Evolutionary conservation across 441 rosid species (phyloP), one percentile per base, ranked within the genome.

Genomic region (Corymbia citriodora): DNA sequence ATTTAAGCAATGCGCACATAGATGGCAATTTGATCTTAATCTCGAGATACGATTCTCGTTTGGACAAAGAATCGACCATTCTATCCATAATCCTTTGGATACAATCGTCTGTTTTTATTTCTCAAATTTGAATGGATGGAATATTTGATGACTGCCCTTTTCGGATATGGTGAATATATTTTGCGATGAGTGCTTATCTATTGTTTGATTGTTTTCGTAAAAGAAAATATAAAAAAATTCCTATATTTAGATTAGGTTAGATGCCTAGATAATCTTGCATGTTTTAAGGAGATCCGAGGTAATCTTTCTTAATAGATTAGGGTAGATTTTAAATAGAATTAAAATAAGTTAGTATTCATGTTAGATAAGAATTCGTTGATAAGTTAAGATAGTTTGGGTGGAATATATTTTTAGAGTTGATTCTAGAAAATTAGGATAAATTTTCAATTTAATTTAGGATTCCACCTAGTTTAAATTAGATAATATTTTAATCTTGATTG

Each of bases 11-110:
- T 13, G 9, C 12, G 70, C 13, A 29, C 17, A 13, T 63, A 13
- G 29, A 12, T 0, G 33, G 14, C 2, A 63, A 63, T 63, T 1
- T 12, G 4, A 63, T 63, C 13, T 63, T 9, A 29, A 63, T n/a
- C 33, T 9, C 0, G 8, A 29, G 0, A 63, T 63, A 63, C 7
- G 1, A 29, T 63, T 63, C 31, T 0, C 0, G 17, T 63, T 13
- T 0, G 33, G 17, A 63, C 27, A 63, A 29, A 63, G 27, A 63
- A 63, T 63, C 8, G 16, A 31, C n/a, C 33, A 13, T 63, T 31
- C 70, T 13, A 63, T 63, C 33, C 4, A 63, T 29, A 63, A 63
- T 31, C n/a, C 33, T 29, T 63, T 63, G 1, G 33, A 57, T 29
- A 29, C 1, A 0, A 13, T 63, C n/a, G 4, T 13, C 33, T 0